phyloP scores from a whole-genome alignment of 306 rosid species.

The Corylus americana region DNA sequence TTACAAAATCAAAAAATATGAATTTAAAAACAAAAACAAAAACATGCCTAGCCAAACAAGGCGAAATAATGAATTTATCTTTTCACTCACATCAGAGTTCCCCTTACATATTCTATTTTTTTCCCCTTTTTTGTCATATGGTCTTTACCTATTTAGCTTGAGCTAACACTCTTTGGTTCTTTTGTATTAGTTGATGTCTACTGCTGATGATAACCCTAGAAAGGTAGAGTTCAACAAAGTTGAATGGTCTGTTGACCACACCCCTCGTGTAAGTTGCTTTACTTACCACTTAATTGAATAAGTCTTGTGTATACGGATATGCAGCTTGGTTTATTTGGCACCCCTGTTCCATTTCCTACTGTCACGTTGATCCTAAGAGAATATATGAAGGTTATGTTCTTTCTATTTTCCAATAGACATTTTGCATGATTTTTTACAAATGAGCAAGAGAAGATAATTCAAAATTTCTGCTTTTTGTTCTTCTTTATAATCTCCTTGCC shows the following conservation, averaged over 20 bases:
- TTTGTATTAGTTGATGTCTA: constrained; percentile 54
- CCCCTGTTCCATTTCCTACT: neutral
- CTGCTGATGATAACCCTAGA: constrained; percentile 39
- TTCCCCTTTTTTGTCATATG: neutral
- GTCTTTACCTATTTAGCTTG: constrained; percentile 22
- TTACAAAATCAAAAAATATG: no score
- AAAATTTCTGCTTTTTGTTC: neutral
- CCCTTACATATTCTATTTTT: neutral
- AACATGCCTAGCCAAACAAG: no score
- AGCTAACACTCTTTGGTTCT: constrained; percentile 24
- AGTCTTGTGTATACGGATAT: neutral
- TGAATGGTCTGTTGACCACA: constrained; percentile 74
- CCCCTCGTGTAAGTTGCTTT: constrained; percentile 66
- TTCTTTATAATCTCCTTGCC: neutral
- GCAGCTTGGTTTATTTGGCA: neutral
- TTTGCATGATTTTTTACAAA: neutral
- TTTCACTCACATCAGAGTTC: neutral
- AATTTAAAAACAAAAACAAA: no score
- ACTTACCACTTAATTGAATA: constrained; percentile 19
- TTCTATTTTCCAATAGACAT: neutral
- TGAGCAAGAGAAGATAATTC: neutral
- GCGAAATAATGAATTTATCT: neutral
- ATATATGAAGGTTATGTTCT: neutral
- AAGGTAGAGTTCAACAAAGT: constrained; percentile 83
- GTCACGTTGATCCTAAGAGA: neutral